These are phyloP conservation scores for Ogataea wickerhamii DNA, from an alignment of 805 yeast species.

Conservation along the genomic window DNA sequence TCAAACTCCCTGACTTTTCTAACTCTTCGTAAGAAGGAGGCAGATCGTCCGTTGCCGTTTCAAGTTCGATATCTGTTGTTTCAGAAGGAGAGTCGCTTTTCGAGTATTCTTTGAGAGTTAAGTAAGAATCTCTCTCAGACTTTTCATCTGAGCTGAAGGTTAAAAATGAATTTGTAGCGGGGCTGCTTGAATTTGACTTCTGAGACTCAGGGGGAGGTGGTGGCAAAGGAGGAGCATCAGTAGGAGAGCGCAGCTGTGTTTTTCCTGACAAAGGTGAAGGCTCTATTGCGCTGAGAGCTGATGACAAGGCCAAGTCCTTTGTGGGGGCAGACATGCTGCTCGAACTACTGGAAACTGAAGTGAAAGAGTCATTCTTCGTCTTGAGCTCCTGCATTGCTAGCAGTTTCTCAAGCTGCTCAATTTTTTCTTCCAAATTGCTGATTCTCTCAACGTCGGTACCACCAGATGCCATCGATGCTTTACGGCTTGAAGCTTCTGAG, in stretches of 20 bases:
- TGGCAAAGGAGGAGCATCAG: slow-evolving; percentile 27
- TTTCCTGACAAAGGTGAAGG: background rate
- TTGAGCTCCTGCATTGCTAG: slow-evolving; percentile 23
- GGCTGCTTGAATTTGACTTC: slow-evolving; percentile 23
- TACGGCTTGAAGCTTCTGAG: background rate
- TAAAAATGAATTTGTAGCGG: slow-evolving; percentile 23
- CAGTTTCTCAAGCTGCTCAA: slow-evolving; percentile 28
- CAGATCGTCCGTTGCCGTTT: slow-evolving; percentile 17
- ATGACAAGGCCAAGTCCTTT: slow-evolving; percentile 1
- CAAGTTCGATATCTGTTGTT: slow-evolving; percentile 6
- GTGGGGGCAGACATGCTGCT: slow-evolving; percentile 4
- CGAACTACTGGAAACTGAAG: slow-evolving; percentile 14
- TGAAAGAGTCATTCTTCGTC: slow-evolving; percentile 9
- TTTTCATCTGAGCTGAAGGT: slow-evolving; percentile 2
- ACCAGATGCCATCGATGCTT: background rate
- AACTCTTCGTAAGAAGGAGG: slow-evolving; percentile 34
- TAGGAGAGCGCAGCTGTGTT: background rate
- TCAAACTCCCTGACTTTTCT: slow-evolving; percentile 32
- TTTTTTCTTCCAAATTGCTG: slow-evolving; percentile 31
- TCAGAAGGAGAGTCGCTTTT: slow-evolving; percentile 11
- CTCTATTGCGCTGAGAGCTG: background rate
- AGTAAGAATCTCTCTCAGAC: background rate
- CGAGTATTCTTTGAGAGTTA: background rate
- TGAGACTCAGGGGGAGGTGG: slow-evolving; percentile 28
- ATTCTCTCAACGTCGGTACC: slow-evolving; percentile 24